Base-by-base conservation (phyloP, 805 yeast species). In the Candida andamanensis region DNA sequence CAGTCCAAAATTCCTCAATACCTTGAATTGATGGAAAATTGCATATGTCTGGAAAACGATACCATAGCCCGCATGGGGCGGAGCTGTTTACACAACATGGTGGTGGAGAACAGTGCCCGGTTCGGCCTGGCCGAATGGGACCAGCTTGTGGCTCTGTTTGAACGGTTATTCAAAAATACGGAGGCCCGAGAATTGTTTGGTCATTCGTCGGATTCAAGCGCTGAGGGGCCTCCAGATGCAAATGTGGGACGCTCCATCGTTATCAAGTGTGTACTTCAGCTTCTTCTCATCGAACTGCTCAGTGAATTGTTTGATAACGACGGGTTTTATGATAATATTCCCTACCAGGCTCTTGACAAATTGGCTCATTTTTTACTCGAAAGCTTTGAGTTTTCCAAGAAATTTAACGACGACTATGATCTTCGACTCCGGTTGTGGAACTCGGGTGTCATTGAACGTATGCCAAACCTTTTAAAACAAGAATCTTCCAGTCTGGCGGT, bases 11-110 rank as follows among this genome's bases (percentile, higher is more conserved):
- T 90, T 31, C 84, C 78, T 39, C 92, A 85, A 1, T 86, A 83
- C 53, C 67, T 94, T 56, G 77, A 76, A 13, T 67, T 94, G 31
- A 59, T 92, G 35, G 78, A 79, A 2, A 80, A 90, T 5, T 92
- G 98, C 58, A 85, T 92, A 30, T 86, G 95, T 47, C 98, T 92
- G 56, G 96, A 89, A 47, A 90, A 92, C 54, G 98, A 92, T 49
- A 89, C 97, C 0, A 87, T 94, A 47, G 94, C 97, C 0, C 72
- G 95, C 47, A 90, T 90, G 43, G 99, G 98, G 20, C 74, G 94
- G 49, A 76, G 90, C 6, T 89, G 98, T 54, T 68, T 92, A 37
- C 81, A 83, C 44, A 83, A 80, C 42, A 66, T 92, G 39, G 71
- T 92, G 36, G 59, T 79, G n/a, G 82, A 82, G 41, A 94, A 92